These are phyloP conservation scores for Hippophae rhamnoides DNA, from an alignment of 306 rosid species.

Conservation along the genomic window DNA sequence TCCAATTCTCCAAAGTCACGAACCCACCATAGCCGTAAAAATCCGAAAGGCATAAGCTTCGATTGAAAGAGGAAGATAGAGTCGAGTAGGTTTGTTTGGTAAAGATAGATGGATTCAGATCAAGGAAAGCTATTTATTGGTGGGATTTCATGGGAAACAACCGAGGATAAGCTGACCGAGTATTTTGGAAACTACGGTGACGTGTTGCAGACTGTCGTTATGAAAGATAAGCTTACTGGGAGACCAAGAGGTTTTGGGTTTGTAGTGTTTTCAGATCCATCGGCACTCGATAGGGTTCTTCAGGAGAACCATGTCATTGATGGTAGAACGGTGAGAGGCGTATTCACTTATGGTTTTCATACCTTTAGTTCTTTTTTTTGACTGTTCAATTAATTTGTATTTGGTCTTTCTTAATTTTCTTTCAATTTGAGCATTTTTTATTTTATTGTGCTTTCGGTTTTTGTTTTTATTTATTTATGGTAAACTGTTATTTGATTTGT, in stretches of 20 bases:
- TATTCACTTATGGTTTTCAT: not conserved
- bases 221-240: constrained; percentile 77
- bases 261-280: constrained; percentile 83
- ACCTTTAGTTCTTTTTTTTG: not conserved
- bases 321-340: constrained; percentile 63
- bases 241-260: constrained; percentile 88
- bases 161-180: constrained; percentile 81
- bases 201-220: constrained; percentile 67
- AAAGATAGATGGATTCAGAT: constrained; percentile 80
- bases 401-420: not conserved
- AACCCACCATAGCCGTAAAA: not conserved
- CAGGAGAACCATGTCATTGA: constrained; percentile 80
- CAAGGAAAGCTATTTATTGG: constrained; percentile 93
- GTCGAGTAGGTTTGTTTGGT: not conserved
- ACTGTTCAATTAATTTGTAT: not conserved
- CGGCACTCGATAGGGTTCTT: constrained; percentile 79
- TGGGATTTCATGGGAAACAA: constrained; percentile 94
- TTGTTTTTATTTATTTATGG: not conserved
- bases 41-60: not conserved
- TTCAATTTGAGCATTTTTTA: not conserved
- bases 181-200: constrained; percentile 76
- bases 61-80: not conserved
- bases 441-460: not conserved
- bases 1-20: constrained; percentile 7
- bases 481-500: not conserved